Base-by-base conservation (phyloP, 495 filamentous ascomycete genomes). In the Saxispiralis lemnorum region DNA sequence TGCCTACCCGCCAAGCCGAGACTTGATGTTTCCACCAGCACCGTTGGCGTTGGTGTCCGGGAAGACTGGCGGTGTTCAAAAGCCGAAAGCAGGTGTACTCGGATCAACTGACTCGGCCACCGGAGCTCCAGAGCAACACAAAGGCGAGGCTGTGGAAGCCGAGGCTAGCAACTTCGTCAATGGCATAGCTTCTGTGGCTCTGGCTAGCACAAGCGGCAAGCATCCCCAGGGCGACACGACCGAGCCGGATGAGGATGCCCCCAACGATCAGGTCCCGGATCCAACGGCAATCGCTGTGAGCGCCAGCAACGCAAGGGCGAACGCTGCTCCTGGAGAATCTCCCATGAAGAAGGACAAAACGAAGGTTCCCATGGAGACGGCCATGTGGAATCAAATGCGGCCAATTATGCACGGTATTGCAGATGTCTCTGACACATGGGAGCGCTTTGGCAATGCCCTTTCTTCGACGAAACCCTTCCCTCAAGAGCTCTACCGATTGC, bases 61-160 rank as follows among this genome's bases (percentile, higher is more conserved):
- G 9, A 72, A 66, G 31, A 70, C 73, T 0, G 81, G 79, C 13
- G 75, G 70, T 11, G 64, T 81, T 0, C 72, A 83, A 51, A 81
- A 78, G 52, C 77, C 83, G 1, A 67, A 68, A 34, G 69, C 75
- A 6, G 82, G 76, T 0, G 72, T 82, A 1, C 64, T 83, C 2
- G 83, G 81, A 11, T 84, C 78, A 30, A 71, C 81, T 18, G 82
- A 85, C 43, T 86, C 76, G 46, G 65, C 79, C 4, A 92, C 84
- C 0, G 85, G 84, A 14, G 83, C 79, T 0, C 79, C 83, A 0
- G 82, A 93, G 60, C 81, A 78, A 43, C 75, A 85, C 56, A 79
- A 85, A 52, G 85, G 85, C 14, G 85, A 92, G 56, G 81, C 83
- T 0, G 83, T 83, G 5, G 85, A 94, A 55, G 72, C 79, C 46